Evolutionary conservation across 352 stramenopile species (phyloP).

Genomic region (Peronospora belbahrii): DNA sequence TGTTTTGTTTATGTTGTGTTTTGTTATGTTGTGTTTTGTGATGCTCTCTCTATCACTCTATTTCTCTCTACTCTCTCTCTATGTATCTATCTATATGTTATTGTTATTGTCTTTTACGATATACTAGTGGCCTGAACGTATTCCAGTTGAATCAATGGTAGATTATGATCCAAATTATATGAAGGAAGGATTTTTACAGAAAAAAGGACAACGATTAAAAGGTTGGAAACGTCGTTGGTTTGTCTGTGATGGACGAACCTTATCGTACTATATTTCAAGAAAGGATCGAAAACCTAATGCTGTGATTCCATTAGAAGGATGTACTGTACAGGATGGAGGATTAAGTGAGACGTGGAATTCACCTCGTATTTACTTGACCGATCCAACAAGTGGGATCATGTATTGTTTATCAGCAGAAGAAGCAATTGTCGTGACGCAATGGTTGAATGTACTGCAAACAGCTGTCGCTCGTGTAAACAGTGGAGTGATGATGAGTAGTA

Average conservation of each 20-base stretch:
- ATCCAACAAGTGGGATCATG: conserved; percentile 62
- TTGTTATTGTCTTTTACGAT: not conserved
- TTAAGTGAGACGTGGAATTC: conserved; percentile 84
- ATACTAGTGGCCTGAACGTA: conserved; percentile 45
- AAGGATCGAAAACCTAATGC: conserved; percentile 79
- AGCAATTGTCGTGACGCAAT: conserved; percentile 55
- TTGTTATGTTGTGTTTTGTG: not conserved
- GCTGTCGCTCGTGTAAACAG: conserved; percentile 37
- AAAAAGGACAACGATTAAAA: conserved; percentile 77
- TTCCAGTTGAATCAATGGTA: conserved; percentile 39
- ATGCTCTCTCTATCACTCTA: too few relatives aligned
- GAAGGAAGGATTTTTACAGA: conserved; percentile 82
- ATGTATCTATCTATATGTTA: not conserved
- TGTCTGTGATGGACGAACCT: conserved; percentile 69
- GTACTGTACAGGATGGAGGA: conserved; percentile 73
- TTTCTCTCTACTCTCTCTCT: too few relatives aligned
- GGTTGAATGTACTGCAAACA: conserved; percentile 56
- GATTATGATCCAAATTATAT: conserved; percentile 58
- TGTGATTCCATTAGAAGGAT: conserved; percentile 70
- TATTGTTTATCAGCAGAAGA: conserved; percentile 80
- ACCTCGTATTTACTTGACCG: conserved; percentile 77
- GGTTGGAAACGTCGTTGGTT: conserved; percentile 83
- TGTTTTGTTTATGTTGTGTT: too few relatives aligned
- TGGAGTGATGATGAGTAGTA: not conserved
- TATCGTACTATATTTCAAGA: conserved; percentile 78